Evolutionary conservation across 495 filamentous ascomycete species (phyloP), one percentile per base, ranked within the genome.

Genomic region (Lindgomyces ingoldianus): DNA sequence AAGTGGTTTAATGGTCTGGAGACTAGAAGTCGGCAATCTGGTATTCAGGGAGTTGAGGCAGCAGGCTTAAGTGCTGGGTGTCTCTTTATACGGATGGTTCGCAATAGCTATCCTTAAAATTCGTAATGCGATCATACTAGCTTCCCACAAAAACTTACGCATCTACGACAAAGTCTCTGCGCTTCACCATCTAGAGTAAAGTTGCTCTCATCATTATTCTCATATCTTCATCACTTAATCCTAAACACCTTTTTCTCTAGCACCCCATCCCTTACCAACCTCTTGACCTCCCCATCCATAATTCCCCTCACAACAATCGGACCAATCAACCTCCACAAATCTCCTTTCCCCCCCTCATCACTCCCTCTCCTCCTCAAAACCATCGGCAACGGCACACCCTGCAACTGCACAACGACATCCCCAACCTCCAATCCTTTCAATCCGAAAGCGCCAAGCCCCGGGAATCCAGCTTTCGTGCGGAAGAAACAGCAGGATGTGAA

Each of bases 401-500:
- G 6, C 55, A 58, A 47, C 55, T 24, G 12, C n/a, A 36, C 29
- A 4, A 47, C 55, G 19, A 24, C 41, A 47, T 45, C 55, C 21
- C 55, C 55, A 26, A 16, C 42, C 55, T 30, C 16, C 33, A 58
- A 19, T 10, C 55, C 55, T 22, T 26, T 58, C 36, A 58, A 47
- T 14, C 42, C 55, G 26, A 58, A 58, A 16, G 55, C 55, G 21
- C 27, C 52, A 4, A 55, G 26, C 3, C 52, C 52, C 4, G 52
- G 52, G 30, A 55, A 55, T 11, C 42, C 42, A 21, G 9, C 12
- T 39, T 21, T 58, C 3, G 55, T 58, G 4, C 29, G 33, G 42
- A 58, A 58, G 55, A 58, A 58, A 25, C 55, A 47, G 39, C 55
- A 58, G 3, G 55, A 58, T 22, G 44, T 30, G 41, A 58, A 58